These are phyloP conservation scores for Picea glauca DNA, from an alignment of 75 land plant genomes.

Conservation along the genomic window DNA sequence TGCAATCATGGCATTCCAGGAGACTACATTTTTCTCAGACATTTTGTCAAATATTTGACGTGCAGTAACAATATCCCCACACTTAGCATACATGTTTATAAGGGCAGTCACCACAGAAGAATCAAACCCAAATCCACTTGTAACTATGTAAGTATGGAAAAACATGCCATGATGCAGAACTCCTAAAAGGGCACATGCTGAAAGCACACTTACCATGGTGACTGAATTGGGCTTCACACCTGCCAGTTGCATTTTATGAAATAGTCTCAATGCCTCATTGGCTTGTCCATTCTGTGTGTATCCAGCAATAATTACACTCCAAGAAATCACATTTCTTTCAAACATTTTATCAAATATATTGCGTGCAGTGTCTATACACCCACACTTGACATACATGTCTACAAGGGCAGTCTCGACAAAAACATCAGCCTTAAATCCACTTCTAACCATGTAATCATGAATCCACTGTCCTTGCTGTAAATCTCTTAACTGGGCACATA, in stretches of 20 bases:
- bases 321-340: constrained; percentile 15
- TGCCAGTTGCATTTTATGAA: constrained; percentile 14
- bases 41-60: constrained; percentile 20
- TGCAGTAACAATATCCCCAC: constrained; percentile 41
- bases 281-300: constrained; percentile 22
- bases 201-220: constrained; percentile 24
- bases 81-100: constrained; percentile 63
- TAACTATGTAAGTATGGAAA: constrained; percentile 14
- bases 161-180: constrained; percentile 17
- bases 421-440: constrained; percentile 40
- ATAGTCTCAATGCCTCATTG: constrained; percentile 13
- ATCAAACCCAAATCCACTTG: constrained; percentile 13
- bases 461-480: constrained; percentile 22
- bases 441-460: constrained; percentile 34
- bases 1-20: constrained; percentile 41
- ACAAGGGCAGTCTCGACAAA: constrained; percentile 49
- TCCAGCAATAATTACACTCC: constrained; percentile 39
- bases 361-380: constrained; percentile 10
- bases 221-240: constrained; percentile 30
- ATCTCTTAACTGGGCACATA: constrained; percentile 25
- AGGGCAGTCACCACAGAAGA: constrained; percentile 30
- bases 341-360: constrained; percentile 25
- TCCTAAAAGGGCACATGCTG: constrained; percentile 25
- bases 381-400: constrained; percentile 33
- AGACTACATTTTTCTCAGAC: constrained; percentile 23